Percentiles rank a stretch among this genome's conserved stretches.
Conservation (phyloP, 2,329 filamentous ascomycete genomes). For the Sclerotinia trifoliorum region DNA sequence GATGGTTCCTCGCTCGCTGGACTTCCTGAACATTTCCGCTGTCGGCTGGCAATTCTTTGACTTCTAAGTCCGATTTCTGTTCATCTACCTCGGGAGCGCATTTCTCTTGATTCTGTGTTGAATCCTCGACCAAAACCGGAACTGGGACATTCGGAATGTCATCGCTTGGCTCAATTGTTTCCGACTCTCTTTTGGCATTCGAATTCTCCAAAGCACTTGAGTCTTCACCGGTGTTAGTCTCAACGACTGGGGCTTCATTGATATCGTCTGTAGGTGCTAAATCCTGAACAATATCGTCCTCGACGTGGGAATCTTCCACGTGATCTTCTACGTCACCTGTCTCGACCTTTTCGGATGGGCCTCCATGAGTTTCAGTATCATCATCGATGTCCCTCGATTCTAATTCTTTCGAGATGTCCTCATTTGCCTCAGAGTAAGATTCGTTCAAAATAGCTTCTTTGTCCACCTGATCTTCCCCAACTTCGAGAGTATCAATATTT, state of each 20-base stretch:
- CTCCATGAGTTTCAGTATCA: not conserved
- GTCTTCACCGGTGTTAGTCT: not conserved
- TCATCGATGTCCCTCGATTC: not conserved
- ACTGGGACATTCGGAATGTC: not conserved
- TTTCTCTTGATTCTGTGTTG: not conserved
- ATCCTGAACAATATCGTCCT: not conserved
- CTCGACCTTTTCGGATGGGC: not conserved
- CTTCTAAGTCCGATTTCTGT: not conserved
- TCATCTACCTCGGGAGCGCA: not conserved
- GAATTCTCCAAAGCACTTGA: not conserved
- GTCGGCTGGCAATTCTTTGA: not conserved
- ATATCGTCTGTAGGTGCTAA: not conserved
- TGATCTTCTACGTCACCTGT: not conserved
- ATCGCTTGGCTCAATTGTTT: not conserved
- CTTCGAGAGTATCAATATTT: not conserved
- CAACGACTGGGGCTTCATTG: not conserved
- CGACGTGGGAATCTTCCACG: not conserved
- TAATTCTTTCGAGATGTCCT: not conserved
- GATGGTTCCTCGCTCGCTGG: not conserved
- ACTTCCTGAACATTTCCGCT: not conserved
- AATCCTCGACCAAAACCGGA: not conserved
- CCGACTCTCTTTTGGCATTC: not conserved
- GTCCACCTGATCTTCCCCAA: not conserved
- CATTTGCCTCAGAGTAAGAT: not conserved
- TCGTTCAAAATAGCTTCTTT: not conserved